phyloP scores from a whole-genome alignment of 768 basidiomycete species.

The Solioccasus polychromus region DNA sequence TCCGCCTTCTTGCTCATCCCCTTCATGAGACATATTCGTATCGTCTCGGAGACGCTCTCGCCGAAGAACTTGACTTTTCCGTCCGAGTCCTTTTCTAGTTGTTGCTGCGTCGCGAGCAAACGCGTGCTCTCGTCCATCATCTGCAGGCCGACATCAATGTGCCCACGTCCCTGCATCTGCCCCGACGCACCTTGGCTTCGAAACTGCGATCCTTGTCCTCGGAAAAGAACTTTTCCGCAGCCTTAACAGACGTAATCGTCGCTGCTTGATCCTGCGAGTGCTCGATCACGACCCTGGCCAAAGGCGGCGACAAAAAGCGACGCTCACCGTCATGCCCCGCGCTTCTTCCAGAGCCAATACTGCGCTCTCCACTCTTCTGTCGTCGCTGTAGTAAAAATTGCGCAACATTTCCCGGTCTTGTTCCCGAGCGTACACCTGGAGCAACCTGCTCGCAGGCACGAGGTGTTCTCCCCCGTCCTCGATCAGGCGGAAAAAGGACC shows the following conservation, averaged over 20 bases:
- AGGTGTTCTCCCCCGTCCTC: constrained; percentile 84
- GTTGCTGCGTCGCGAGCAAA: constrained; percentile 78
- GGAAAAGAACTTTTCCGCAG: constrained; percentile 89
- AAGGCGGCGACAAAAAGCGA: neutral
- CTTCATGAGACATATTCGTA: constrained; percentile 71
- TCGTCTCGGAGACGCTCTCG: constrained; percentile 82
- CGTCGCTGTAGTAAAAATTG: constrained; percentile 98
- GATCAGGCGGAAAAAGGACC: constrained; percentile 90
- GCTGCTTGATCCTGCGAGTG: constrained; percentile 63
- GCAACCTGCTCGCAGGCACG: constrained; percentile 68
- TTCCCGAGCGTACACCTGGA: constrained; percentile 89
- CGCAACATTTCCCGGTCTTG: constrained; percentile 89
- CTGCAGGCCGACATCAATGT: constrained; percentile 38
- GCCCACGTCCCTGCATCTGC: neutral
- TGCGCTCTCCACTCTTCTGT: constrained; percentile 90
- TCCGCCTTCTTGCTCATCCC: constrained; percentile 87
- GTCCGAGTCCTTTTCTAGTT: constrained; percentile 82
- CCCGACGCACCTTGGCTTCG: constrained; percentile 73
- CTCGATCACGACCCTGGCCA: constrained; percentile 1
- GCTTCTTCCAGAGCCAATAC: constrained; percentile 87
- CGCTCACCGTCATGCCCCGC: constrained; percentile 54
- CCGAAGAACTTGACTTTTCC: constrained; percentile 81
- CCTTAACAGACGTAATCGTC: constrained; percentile 67
- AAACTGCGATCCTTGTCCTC: constrained; percentile 92
- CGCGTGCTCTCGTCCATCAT: constrained; percentile 87